phyloP scores from a whole-genome alignment of 345 rosid species.

The Corchorus olitorius region DNA sequence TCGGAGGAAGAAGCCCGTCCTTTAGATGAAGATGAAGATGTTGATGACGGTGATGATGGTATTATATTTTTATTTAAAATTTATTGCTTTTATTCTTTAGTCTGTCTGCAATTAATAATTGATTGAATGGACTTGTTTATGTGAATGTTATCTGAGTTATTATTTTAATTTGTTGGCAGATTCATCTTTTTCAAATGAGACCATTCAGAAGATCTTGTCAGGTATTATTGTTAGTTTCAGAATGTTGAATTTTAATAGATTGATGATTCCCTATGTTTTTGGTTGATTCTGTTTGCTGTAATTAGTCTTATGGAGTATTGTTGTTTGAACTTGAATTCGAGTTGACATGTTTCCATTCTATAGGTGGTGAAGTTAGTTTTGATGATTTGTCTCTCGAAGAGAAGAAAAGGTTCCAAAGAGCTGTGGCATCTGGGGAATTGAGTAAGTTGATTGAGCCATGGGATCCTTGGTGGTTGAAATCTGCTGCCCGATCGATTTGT shows the following conservation, averaged over 20 bases:
- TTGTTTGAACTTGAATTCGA: too few species aligned
- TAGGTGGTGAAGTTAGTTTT: conserved; percentile 57
- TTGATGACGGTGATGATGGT: conserved; percentile 35
- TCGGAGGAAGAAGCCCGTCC: conserved; percentile 50
- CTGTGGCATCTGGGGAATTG: conserved; percentile 85
- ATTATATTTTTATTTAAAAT: neutral
- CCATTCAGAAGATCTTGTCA: conserved; percentile 58
- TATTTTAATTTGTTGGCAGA: conserved; percentile 33
- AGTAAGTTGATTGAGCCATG: conserved; percentile 88
- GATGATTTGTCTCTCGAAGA: conserved; percentile 76
- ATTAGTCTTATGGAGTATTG: neutral
- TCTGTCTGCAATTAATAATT: neutral
- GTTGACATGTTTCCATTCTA: neutral
- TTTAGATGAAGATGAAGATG: conserved; percentile 51
- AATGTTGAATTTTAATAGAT: neutral
- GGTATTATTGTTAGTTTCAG: conserved; percentile 36
- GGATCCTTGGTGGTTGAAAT: conserved; percentile 96
- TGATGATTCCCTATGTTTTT: neutral
- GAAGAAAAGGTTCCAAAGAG: conserved; percentile 78
- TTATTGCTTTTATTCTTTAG: neutral
- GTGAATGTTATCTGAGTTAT: conserved; percentile 9
- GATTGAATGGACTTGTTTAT: neutral
- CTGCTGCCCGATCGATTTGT: conserved; percentile 60
- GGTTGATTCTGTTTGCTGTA: neutral
- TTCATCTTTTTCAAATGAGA: conserved; percentile 61